Conservation (phyloP, 352 stramenopile genomes). For the Globisporangium nagaii region DNA sequence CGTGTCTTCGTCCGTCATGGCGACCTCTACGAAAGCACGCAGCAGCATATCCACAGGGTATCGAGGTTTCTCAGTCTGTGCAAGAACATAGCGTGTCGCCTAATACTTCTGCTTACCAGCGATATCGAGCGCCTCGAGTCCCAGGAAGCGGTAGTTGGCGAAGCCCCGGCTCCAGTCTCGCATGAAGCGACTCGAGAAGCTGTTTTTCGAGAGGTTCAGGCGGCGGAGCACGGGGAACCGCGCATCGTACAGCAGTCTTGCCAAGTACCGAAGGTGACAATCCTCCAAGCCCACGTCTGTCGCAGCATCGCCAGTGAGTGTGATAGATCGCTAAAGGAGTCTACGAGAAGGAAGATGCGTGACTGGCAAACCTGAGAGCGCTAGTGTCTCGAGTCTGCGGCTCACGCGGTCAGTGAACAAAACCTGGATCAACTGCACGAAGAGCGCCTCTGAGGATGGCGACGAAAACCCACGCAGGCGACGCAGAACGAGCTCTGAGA, state of each 20-base stretch:
- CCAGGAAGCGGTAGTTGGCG: conserved; percentile 30
- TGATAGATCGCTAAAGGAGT: too few species aligned
- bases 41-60: too few species aligned
- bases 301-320: not conserved
- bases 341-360: not conserved
- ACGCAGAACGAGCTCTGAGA: conserved; percentile 23
- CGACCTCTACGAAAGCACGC: conserved; percentile 11
- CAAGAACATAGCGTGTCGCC: too few species aligned
- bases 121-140: conserved; percentile 32
- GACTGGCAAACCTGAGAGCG: conserved; percentile 20
- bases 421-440: conserved; percentile 43
- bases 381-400: conserved; percentile 20
- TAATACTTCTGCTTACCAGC: too few species aligned
- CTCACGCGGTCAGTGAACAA: conserved; percentile 51
- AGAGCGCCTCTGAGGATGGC: conserved; percentile 13
- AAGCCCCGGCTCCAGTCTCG: conserved; percentile 52
- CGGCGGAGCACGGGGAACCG: conserved; percentile 28
- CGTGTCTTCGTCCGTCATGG: conserved; percentile 55
- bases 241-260: conserved; percentile 38
- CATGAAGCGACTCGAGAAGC: conserved; percentile 60
- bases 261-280: conserved; percentile 37
- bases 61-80: too few species aligned
- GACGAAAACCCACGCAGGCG: conserved; percentile 20
- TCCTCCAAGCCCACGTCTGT: conserved; percentile 38
- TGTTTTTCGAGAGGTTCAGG: conserved; percentile 30